These are phyloP conservation scores for Syzygium syzygioides DNA, from an alignment of 441 rosid species.

Conservation along the genomic window DNA sequence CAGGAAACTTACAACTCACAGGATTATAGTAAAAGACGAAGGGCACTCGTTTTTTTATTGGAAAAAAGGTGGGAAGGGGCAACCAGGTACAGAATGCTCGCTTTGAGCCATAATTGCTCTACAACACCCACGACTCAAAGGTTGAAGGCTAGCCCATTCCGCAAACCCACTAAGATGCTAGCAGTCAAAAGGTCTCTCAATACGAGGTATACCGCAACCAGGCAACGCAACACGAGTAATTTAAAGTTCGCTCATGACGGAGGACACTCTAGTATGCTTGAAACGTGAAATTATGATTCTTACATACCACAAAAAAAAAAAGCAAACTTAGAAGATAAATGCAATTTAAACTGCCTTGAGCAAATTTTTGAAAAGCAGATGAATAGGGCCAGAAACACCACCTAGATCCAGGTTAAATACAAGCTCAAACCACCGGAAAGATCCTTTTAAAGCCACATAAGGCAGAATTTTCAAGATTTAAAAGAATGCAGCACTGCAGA, in stretches of 20 bases:
- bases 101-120: not conserved
- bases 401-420: not conserved
- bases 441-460: not conserved
- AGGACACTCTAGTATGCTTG: not conserved
- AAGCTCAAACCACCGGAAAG: not conserved
- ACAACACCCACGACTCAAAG: not conserved
- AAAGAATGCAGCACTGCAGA: not conserved
- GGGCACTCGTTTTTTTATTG: not conserved
- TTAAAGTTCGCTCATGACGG: not conserved
- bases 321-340: not conserved
- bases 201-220: not conserved
- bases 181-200: not conserved
- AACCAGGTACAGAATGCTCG: not conserved
- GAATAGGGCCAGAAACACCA: not conserved
- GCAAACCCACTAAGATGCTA: not conserved
- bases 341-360: not conserved
- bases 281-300: not conserved
- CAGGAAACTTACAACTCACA: not conserved
- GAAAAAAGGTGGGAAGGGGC: not conserved
- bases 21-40: not conserved
- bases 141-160: not conserved
- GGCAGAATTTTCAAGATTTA: not conserved
- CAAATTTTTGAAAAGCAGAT: not conserved
- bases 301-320: not conserved
- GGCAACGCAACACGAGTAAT: not conserved